A percentile compares a stretch with the other conserved stretches of the same genome.
phyloP scores from a whole-genome alignment of 2,329 filamentous ascomycete genomes.

The Ascochyta pisi region DNA sequence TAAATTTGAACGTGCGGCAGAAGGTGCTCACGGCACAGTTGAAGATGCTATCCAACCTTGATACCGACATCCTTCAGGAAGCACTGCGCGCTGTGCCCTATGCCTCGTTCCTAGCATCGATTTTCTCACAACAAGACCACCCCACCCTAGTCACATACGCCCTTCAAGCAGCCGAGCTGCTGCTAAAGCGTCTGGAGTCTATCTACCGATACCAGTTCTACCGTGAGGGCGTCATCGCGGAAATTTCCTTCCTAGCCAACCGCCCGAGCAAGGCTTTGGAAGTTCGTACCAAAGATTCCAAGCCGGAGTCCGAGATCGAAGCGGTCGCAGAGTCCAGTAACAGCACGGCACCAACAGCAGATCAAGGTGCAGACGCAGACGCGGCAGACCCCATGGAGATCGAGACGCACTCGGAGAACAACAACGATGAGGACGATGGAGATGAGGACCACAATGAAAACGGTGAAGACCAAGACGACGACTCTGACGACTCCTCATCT shows the following conservation, averaged over 20 bases:
- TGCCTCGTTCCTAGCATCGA: slow-evolving; percentile 92
- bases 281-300: slow-evolving; percentile 36
- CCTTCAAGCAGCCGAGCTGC: slow-evolving; percentile 85
- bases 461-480: slow-evolving; percentile 60
- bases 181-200: slow-evolving; percentile 81
- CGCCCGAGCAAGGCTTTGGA: slow-evolving; percentile 47
- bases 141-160: slow-evolving; percentile 84
- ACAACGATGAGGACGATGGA: slow-evolving; percentile 55
- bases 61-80: slow-evolving; percentile 82
- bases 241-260: slow-evolving; percentile 81
- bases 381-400: slow-evolving; percentile 61
- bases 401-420: slow-evolving; percentile 60
- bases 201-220: slow-evolving; percentile 98
- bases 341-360: slow-evolving; percentile 31
- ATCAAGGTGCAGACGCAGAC: slow-evolving; percentile 51
- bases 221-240: slow-evolving; percentile 91
- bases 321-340: slow-evolving; percentile 31
- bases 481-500: slow-evolving; percentile 69
- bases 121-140: slow-evolving; percentile 94
- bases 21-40: slow-evolving; percentile 95
- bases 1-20: slow-evolving; percentile 91
- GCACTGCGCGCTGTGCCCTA: slow-evolving; percentile 88
- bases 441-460: slow-evolving; percentile 66
- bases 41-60: slow-evolving; percentile 97
- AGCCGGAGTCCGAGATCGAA: slow-evolving; percentile 35